Evolutionary conservation across 176 grass and related monocot species (phyloP).

Genomic region (Rhipidocladum racemiflorum): DNA sequence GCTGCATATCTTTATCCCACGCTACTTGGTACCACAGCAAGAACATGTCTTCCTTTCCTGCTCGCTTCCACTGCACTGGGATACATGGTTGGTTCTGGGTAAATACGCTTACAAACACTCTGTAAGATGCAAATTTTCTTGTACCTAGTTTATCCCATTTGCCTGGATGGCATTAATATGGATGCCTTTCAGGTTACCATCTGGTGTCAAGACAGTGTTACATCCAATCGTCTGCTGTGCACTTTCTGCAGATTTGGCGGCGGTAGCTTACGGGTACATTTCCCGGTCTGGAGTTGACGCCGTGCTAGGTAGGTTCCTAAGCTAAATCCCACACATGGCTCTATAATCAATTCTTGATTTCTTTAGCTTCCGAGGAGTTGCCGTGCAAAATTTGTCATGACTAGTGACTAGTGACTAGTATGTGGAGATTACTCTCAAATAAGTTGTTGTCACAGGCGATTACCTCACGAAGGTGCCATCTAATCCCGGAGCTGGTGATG

Average conservation of each 20-base stretch:
- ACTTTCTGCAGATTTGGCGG: slow-evolving; percentile 72
- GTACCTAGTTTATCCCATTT: not conserved
- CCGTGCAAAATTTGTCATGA: not conserved
- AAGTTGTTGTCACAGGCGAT: slow-evolving; percentile 54
- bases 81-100: slow-evolving; percentile 95
- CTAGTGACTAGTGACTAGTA: not conserved
- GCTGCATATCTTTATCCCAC: slow-evolving; percentile 51
- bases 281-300: slow-evolving; percentile 61
- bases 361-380: not conserved
- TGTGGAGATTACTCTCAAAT: not conserved
- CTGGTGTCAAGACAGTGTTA: slow-evolving; percentile 62
- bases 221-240: slow-evolving; percentile 92
- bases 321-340: not conserved
- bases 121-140: not conserved
- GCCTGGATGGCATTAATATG: not conserved
- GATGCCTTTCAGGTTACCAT: slow-evolving; percentile 57
- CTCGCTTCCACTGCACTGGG: slow-evolving; percentile 77
- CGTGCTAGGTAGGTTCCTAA: slow-evolving; percentile 87
- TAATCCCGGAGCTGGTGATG: slow-evolving; percentile 86
- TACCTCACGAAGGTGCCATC: slow-evolving; percentile 81
- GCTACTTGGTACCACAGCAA: slow-evolving; percentile 64
- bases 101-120: slow-evolving; percentile 36
- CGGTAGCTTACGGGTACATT: slow-evolving; percentile 53
- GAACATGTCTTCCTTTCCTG: slow-evolving; percentile 81
- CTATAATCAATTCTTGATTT: not conserved